Conservation (phyloP, 768 basidiomycete species). For the Suillus occidentalis region DNA sequence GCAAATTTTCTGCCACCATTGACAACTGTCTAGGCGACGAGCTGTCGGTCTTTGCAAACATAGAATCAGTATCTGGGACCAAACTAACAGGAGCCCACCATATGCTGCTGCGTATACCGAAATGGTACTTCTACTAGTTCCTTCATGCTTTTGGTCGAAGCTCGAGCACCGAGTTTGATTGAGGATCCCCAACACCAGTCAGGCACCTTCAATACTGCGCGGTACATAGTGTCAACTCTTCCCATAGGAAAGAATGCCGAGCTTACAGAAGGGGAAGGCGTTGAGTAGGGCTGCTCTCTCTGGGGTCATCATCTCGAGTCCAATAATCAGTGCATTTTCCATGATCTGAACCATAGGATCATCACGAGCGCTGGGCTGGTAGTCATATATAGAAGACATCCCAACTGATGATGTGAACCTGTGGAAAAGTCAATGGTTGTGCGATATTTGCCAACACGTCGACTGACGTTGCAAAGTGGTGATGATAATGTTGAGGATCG, state of each 20-base stretch:
- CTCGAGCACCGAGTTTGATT: slow-evolving; percentile 8
- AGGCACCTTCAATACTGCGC: slow-evolving; percentile 12
- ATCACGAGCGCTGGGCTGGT: slow-evolving; percentile 1
- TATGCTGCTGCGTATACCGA: slow-evolving; percentile 7
- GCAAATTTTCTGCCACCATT: slow-evolving; percentile 15
- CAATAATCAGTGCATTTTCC: not conserved
- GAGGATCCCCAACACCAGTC: slow-evolving; percentile 15
- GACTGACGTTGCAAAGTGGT: slow-evolving; percentile 19
- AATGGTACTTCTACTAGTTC: slow-evolving; percentile 7
- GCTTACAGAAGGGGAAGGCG: slow-evolving; percentile 10
- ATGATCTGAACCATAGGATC: slow-evolving; percentile 6
- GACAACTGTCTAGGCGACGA: not conserved
- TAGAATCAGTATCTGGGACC: not conserved
- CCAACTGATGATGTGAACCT: slow-evolving; percentile 3
- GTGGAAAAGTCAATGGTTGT: slow-evolving; percentile 9
- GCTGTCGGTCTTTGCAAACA: not conserved
- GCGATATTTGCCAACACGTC: slow-evolving; percentile 4
- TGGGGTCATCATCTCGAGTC: not conserved
- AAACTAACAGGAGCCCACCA: slow-evolving; percentile 2
- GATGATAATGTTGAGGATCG: slow-evolving; percentile 29
- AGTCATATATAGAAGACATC: slow-evolving; percentile 5
- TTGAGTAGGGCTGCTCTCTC: slow-evolving; percentile 6
- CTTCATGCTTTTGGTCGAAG: not conserved
- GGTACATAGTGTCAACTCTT: not conserved
- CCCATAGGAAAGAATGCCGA: not conserved